Conservation (phyloP, 2,329 filamentous ascomycete genomes). For the Aplosporella prunicola region DNA sequence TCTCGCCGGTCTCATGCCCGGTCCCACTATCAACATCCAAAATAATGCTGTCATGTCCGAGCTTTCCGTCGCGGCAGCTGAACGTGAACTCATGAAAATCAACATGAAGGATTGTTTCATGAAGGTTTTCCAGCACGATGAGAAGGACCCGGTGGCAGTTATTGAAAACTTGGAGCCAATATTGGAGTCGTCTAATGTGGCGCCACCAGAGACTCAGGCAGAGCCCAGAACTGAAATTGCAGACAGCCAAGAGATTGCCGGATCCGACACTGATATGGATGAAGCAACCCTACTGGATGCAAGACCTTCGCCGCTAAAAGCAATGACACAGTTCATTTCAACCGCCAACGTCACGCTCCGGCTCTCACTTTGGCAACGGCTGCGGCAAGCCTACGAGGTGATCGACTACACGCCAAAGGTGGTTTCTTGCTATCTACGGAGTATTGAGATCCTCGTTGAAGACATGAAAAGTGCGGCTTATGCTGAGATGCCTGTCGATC, state of each 20-base stretch:
- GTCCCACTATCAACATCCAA: constrained; percentile 51
- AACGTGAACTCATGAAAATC: constrained; percentile 82
- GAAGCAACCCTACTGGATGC: constrained; percentile 3
- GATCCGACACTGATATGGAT: constrained; percentile 11
- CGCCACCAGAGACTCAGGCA: no score
- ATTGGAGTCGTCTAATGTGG: constrained; percentile 59
- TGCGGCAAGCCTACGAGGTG: constrained; percentile 78
- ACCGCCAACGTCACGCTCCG: constrained; percentile 73
- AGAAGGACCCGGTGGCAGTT: constrained; percentile 68
- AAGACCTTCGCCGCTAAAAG: constrained; percentile 42
- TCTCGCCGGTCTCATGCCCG: constrained; percentile 40
- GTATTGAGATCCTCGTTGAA: constrained; percentile 70
- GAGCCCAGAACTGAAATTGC: constrained; percentile 7
- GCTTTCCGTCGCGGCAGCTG: constrained; percentile 71
- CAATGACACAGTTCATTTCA: constrained; percentile 78
- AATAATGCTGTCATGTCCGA: constrained; percentile 88
- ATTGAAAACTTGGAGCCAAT: constrained; percentile 92
- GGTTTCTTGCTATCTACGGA: constrained; percentile 75
- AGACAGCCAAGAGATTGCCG: constrained; percentile 11
- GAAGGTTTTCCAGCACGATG: constrained; percentile 75
- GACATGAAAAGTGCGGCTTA: constrained; percentile 56
- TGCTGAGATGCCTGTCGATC: constrained; percentile 45
- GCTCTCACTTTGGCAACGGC: constrained; percentile 78
- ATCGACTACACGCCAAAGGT: constrained; percentile 84
- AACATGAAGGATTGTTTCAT: constrained; percentile 96